A percentile compares a stretch with the other conserved stretches of the same genome.
Evolutionary conservation across 768 basidiomycete species (phyloP).

Genomic region (Psilocybe subaeruginosa): DNA sequence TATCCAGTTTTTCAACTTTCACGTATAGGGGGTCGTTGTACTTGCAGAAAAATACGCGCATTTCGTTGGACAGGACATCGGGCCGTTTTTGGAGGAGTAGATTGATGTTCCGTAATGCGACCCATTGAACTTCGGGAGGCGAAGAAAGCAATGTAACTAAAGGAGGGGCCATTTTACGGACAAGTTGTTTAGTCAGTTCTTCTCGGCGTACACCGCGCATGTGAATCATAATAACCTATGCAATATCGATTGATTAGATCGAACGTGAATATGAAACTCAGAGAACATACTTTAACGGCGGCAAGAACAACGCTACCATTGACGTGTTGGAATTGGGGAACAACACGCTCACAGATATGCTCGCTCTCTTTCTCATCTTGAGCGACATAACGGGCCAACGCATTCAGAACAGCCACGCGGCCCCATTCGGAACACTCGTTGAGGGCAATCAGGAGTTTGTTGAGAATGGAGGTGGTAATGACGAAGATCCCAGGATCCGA

Average conservation of each 20-base stretch:
- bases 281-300: conserved; percentile 80
- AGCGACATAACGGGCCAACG: conserved; percentile 81
- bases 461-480: conserved; percentile 83
- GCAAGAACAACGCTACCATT: conserved; percentile 97
- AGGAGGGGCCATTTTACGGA: conserved; percentile 98
- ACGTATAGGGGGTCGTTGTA: conserved; percentile 99
- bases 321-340: conserved; percentile 97
- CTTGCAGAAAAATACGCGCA: conserved; percentile 99
- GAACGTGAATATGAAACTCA: neutral
- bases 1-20: conserved; percentile 97
- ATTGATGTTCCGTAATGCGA: conserved; percentile 95
- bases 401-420: conserved; percentile 88
- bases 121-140: conserved; percentile 98
- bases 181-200: conserved; percentile 80
- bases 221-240: conserved; percentile 95
- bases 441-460: conserved; percentile 90
- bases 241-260: neutral
- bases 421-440: conserved; percentile 99
- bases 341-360: conserved; percentile 97
- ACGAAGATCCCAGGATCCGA: conserved; percentile 72
- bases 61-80: conserved; percentile 90
- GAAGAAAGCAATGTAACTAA: conserved; percentile 94
- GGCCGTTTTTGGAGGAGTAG: conserved; percentile 88
- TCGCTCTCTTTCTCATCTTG: conserved; percentile 94
- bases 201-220: conserved; percentile 82